Conservation (phyloP, 2,329 filamentous ascomycete species). For the Xylaria sp. region DNA sequence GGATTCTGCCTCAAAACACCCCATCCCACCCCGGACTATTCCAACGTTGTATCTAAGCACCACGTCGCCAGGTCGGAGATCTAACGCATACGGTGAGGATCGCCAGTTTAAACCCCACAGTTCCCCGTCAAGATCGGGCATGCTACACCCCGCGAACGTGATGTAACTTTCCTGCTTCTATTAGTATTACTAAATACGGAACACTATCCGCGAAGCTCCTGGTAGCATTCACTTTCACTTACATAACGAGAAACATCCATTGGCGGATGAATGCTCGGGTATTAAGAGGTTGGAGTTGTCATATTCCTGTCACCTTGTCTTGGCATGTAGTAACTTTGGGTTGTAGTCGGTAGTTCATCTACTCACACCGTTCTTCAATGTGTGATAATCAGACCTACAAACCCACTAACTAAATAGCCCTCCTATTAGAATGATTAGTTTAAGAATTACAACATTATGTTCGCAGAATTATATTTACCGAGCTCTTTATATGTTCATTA, state of each 20-base stretch:
- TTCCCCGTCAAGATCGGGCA: not conserved
- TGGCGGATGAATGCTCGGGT: slow-evolving; percentile 8
- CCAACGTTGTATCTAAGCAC: not conserved
- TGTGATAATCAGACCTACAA: slow-evolving; percentile 4
- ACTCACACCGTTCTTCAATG: slow-evolving; percentile 7
- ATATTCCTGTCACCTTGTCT: not conserved
- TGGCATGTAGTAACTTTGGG: slow-evolving; percentile 1
- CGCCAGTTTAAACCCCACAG: not conserved
- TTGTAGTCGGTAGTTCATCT: slow-evolving; percentile 16
- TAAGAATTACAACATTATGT: not conserved
- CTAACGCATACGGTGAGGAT: not conserved
- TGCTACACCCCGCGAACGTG: not conserved
- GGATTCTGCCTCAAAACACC: not conserved
- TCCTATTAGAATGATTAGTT: not conserved
- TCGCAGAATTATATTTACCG: not conserved
- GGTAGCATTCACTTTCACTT: not conserved
- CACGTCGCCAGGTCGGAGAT: not conserved
- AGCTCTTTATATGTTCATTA: not conserved
- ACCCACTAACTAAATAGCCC: not conserved
- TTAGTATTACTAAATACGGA: not conserved
- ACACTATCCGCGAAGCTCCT: not conserved
- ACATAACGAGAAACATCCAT: slow-evolving; percentile 3
- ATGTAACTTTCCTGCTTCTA: slow-evolving; percentile 9
- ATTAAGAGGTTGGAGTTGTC: not conserved
- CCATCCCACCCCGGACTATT: slow-evolving; percentile 3